Conservation (phyloP, 73 alveolate species). For the Paramecium primaurelia region DNA sequence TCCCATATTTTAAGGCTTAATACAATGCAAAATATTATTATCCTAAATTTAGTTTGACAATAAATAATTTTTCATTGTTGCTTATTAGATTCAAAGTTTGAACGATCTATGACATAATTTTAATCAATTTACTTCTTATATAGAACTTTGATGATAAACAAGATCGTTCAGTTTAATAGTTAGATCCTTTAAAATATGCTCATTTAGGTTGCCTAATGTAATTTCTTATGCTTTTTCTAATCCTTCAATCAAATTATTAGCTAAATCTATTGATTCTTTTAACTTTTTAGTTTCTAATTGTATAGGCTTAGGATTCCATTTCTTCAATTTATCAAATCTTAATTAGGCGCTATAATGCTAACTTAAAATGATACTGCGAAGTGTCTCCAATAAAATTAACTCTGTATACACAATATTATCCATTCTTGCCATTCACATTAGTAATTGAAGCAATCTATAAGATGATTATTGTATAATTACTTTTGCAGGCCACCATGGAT, state of each 20-base stretch:
- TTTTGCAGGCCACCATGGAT: slow-evolving; percentile 58
- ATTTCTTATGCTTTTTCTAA: background rate
- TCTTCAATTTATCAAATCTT: background rate
- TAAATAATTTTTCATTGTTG: background rate
- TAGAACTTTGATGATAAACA: background rate
- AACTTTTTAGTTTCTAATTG: background rate
- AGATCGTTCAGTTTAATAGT: background rate
- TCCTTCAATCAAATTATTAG: background rate
- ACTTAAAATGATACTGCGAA: slow-evolving; percentile 1
- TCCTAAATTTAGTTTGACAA: background rate
- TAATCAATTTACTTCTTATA: background rate
- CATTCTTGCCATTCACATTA: background rate
- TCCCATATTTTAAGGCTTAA: background rate
- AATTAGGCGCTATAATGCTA: slow-evolving; percentile 21
- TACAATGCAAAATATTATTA: background rate
- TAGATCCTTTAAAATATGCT: background rate
- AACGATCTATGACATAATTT: background rate
- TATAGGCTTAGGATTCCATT: slow-evolving; percentile 17
- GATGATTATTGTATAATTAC: slow-evolving; percentile 13
- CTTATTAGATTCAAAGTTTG: background rate
- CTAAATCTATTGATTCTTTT: slow-evolving; percentile 18
- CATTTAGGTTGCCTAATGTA: background rate
- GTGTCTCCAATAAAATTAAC: slow-evolving; percentile 10
- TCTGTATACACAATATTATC: background rate
- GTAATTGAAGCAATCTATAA: background rate